These are phyloP conservation scores for Bacterosira constricta DNA, from an alignment of 108 stramenopile genomes.

Conservation along the genomic window DNA sequence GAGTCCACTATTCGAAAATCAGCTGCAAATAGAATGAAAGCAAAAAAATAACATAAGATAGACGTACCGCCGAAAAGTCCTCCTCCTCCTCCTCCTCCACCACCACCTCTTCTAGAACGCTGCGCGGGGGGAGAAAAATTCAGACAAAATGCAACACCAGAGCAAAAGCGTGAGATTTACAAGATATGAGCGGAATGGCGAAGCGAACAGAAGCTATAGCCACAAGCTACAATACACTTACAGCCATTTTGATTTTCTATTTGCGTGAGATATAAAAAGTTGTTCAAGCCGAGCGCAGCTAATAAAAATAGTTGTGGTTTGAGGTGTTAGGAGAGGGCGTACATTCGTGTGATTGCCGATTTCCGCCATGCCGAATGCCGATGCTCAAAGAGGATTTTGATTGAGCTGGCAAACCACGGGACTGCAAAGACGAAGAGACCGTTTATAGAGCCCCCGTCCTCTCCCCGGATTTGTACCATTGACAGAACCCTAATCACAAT, in stretches of 20 bases:
- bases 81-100: slow-evolving; percentile 21
- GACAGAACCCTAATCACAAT: too few species aligned
- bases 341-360: background rate
- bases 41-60: too few species aligned
- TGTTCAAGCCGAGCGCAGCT: too few species aligned
- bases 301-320: too few species aligned
- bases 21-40: too few species aligned
- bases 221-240: slow-evolving; percentile 9
- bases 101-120: slow-evolving; percentile 36
- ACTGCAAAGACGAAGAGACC: too few species aligned
- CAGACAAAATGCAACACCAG: background rate
- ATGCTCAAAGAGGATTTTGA: background rate
- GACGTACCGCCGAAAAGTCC: slow-evolving; percentile 43
- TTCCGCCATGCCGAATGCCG: background rate
- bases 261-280: too few species aligned
- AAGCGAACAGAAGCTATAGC: background rate
- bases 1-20: too few species aligned
- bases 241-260: slow-evolving; percentile 20
- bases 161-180: background rate
- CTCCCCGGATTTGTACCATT: too few species aligned
- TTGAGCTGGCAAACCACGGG: too few species aligned
- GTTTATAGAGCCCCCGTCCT: too few species aligned
- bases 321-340: background rate
- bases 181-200: too few species aligned
- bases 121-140: background rate